A percentile compares a stretch with the other conserved stretches of the same genome.
Conservation (phyloP, 2,329 filamentous ascomycete species). For the Fusarium compactum region DNA sequence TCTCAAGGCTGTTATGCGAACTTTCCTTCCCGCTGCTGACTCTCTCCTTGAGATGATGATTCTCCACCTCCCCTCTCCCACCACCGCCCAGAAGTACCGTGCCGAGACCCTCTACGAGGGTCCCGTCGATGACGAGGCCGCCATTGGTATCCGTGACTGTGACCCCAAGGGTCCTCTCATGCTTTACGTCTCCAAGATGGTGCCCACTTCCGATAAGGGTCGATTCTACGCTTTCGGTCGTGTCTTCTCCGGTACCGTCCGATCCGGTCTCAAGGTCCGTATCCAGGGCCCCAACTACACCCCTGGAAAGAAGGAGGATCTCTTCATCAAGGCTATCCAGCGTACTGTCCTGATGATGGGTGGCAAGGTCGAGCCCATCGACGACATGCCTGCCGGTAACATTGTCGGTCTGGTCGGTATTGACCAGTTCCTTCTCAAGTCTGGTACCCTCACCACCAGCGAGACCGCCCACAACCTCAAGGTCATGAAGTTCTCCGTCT, state of each 20-base stretch:
- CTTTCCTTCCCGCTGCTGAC: constrained; percentile 98
- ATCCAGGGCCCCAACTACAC: constrained; percentile 99
- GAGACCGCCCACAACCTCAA: constrained; percentile 99
- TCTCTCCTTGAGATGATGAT: constrained; percentile 99
- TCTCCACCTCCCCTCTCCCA: constrained; percentile 96
- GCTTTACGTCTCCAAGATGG: constrained; percentile 99
- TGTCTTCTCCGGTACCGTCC: constrained; percentile 99
- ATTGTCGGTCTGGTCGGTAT: constrained; percentile 99
- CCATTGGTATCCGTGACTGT: constrained; percentile 98
- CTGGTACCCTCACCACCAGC: constrained; percentile 96
- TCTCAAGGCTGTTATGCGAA: constrained; percentile 97
- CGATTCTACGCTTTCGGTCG: constrained; percentile 99
- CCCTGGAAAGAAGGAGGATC: constrained; percentile 98
- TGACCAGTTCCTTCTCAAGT: constrained; percentile 99
- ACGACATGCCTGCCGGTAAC: constrained; percentile 99
- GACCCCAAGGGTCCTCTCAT: constrained; percentile 98
- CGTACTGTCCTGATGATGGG: constrained; percentile 99
- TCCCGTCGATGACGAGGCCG: constrained; percentile 90
- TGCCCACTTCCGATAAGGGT: constrained; percentile 99
- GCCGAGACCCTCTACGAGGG: constrained; percentile 99
- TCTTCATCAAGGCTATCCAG: constrained; percentile 99
- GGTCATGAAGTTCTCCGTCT: constrained; percentile 99
- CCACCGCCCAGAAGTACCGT: constrained; percentile 97
- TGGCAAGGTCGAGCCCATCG: constrained; percentile 97
- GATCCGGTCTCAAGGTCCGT: constrained; percentile 98